Base-by-base conservation (phyloP, 345 rosid species). In the Boechera stricta region DNA sequence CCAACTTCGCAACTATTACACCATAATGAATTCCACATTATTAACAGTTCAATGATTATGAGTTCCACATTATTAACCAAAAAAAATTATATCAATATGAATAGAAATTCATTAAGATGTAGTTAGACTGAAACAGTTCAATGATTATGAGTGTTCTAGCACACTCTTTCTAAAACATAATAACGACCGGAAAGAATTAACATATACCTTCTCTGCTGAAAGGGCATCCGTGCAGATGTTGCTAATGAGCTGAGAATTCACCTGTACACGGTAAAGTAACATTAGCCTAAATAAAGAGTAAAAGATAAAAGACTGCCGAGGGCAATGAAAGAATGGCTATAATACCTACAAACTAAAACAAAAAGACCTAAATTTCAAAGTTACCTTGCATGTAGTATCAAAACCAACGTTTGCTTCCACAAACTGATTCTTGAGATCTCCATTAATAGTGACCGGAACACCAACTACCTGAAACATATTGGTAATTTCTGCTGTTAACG, bases 181-280 rank as follows among this genome's bases (percentile, higher is more conserved):
- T 42, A 62, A 33, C 2, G 51, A 28, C 16, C 2, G 1, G 53
- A 13, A 72, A 36, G 35, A 64, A 45, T 47, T 29, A 47, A 29
- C 26, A 58, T 52, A 69, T 84, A 92, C 95, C 98, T 95, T 95
- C 90, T 92, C 98, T 12, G 97, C 99, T 36, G 98, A 93, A 70
- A 93, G 94, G 76, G 98, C 99, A 85, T 95, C 99, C 4, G 90
- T 89, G 84, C 99, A 95, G 67, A 92, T 83, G 78, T 95, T 95
- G 85, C 99, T 95, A 78, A 95, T 91, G 76, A 95, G 96, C 84
- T 95, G 99, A 52, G 99, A 91, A 84, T 95, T 95, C 53, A 92
- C 98, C 99, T 94, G 88, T 6, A 67, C 4, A 71, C 4, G 29
- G 29, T 56, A 52, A 48, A 75, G 58, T 45, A 69, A 73, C 6